phyloP scores from a whole-genome alignment of 2,329 filamentous ascomycete species.

The Sporothrix mexicana region DNA sequence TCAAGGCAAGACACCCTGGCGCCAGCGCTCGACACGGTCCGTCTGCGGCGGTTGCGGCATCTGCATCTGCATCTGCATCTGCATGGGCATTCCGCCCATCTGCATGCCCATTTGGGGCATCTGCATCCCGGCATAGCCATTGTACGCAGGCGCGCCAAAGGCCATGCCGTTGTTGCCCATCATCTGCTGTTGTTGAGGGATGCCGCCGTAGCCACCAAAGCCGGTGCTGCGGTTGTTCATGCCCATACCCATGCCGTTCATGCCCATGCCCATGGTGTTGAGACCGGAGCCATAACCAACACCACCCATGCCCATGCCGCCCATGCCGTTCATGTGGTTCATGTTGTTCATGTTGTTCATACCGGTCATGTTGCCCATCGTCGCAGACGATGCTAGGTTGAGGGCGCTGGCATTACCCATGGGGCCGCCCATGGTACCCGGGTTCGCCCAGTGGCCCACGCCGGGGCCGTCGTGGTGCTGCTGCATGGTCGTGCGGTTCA shows the following conservation, averaged over 20 bases:
- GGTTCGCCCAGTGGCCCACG: constrained; percentile 29
- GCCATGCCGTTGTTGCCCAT: constrained; percentile 16
- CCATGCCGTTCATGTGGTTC: not conserved
- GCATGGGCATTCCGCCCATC: constrained; percentile 33
- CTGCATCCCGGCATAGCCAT: constrained; percentile 1
- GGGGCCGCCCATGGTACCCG: constrained; percentile 22
- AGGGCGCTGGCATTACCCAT: constrained; percentile 36
- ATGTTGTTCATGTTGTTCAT: not conserved
- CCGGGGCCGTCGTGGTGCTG: constrained; percentile 31
- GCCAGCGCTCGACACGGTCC: constrained; percentile 47
- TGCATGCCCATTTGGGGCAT: constrained; percentile 31
- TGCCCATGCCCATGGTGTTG: constrained; percentile 18
- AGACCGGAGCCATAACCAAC: not conserved
- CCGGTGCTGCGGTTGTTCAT: constrained; percentile 20
- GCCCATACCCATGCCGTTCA: constrained; percentile 19
- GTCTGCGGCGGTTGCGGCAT: constrained; percentile 40
- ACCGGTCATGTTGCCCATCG: constrained; percentile 17
- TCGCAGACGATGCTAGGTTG: constrained; percentile 6
- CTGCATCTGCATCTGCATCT: constrained; percentile 37
- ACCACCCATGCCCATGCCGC: constrained; percentile 14
- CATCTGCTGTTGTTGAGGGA: constrained; percentile 24
- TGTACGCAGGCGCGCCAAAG: constrained; percentile 19
- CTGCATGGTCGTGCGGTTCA: constrained; percentile 20
- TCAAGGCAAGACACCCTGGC: constrained; percentile 43
- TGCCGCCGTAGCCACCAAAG: constrained; percentile 23